Evolutionary conservation across 2,329 filamentous ascomycete genomes (phyloP).

Genomic region (Aspergillus nomiae): DNA sequence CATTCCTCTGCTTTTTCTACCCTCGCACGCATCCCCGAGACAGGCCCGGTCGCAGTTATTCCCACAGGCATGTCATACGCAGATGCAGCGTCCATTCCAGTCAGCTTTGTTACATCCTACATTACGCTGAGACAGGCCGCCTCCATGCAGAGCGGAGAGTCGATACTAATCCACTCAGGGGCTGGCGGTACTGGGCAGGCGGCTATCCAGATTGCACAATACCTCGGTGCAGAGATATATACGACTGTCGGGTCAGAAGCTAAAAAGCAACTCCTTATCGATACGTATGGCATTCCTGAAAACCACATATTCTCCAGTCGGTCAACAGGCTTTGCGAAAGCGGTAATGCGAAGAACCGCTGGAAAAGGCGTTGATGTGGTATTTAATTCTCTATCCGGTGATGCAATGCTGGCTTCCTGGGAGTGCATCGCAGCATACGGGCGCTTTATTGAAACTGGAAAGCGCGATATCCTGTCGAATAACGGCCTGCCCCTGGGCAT

Average conservation of each 20-base stretch:
- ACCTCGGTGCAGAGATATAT: slow-evolving; percentile 25
- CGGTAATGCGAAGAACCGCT: slow-evolving; percentile 21
- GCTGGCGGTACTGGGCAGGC: slow-evolving; percentile 33
- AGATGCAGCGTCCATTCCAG: too few relatives aligned
- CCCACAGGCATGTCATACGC: too few relatives aligned
- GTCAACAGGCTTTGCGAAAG: slow-evolving; percentile 24
- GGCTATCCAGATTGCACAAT: slow-evolving; percentile 29
- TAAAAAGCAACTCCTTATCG: slow-evolving; percentile 28
- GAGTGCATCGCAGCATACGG: slow-evolving; percentile 29
- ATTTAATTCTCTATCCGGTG: slow-evolving; percentile 28
- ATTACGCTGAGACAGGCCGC: slow-evolving; percentile 15
- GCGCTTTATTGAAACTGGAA: slow-evolving; percentile 23
- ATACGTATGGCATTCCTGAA: slow-evolving; percentile 21
- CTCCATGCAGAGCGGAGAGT: slow-evolving; percentile 20
- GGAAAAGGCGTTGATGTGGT: slow-evolving; percentile 28
- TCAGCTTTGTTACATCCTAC: too few relatives aligned
- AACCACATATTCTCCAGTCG: slow-evolving; percentile 31
- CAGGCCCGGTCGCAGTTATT: too few relatives aligned
- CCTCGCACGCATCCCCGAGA: too few relatives aligned
- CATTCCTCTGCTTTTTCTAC: too few relatives aligned
- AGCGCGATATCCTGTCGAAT: slow-evolving; percentile 11
- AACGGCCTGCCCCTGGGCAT: slow-evolving; percentile 14
- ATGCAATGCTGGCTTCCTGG: slow-evolving; percentile 30
- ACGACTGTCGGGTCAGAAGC: slow-evolving; percentile 26
- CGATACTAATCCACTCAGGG: slow-evolving; percentile 29